These are phyloP conservation scores for Lactarius akahatsu DNA, from an alignment of 768 basidiomycete genomes.

Conservation along the genomic window DNA sequence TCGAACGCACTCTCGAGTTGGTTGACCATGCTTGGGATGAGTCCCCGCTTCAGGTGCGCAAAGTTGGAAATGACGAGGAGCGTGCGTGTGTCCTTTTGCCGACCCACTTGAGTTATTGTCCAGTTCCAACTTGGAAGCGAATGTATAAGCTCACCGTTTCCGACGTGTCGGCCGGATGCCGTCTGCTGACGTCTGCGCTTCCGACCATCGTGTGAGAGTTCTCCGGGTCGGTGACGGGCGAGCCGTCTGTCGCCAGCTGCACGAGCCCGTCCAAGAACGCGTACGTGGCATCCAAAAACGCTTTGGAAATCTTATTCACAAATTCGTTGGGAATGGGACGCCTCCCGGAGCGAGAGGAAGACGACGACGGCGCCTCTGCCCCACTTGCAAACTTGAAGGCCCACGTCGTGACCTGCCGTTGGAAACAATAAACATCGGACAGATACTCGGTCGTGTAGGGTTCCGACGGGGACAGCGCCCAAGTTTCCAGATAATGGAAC, in stretches of 20 bases:
- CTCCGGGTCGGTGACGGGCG: constrained; percentile 44
- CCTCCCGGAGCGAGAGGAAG: constrained; percentile 51
- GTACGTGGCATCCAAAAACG: constrained; percentile 84
- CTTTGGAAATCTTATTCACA: constrained; percentile 70
- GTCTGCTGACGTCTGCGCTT: constrained; percentile 35
- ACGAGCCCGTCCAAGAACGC: constrained; percentile 85
- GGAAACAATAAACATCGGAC: constrained; percentile 75
- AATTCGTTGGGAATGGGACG: constrained; percentile 64
- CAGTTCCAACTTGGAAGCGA: constrained; percentile 3
- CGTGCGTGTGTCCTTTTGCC: constrained; percentile 75
- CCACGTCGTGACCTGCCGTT: constrained; percentile 69
- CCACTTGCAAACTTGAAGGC: constrained; percentile 84
- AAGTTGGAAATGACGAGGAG: constrained; percentile 91
- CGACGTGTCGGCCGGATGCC: constrained; percentile 59
- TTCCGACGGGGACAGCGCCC: constrained; percentile 63
- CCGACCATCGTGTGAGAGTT: constrained; percentile 38
- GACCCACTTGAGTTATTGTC: background rate
- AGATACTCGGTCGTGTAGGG: constrained; percentile 73
- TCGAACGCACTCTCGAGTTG: constrained; percentile 79
- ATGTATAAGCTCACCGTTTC: constrained; percentile 49
- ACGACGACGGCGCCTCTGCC: constrained; percentile 51
- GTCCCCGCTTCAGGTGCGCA: constrained; percentile 61
- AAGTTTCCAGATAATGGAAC: constrained; percentile 86
- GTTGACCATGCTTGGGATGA: constrained; percentile 77
- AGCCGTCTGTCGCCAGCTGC: constrained; percentile 72